phyloP scores from a whole-genome alignment of 129 eudicot genomes.

The Tagetes erecta region DNA sequence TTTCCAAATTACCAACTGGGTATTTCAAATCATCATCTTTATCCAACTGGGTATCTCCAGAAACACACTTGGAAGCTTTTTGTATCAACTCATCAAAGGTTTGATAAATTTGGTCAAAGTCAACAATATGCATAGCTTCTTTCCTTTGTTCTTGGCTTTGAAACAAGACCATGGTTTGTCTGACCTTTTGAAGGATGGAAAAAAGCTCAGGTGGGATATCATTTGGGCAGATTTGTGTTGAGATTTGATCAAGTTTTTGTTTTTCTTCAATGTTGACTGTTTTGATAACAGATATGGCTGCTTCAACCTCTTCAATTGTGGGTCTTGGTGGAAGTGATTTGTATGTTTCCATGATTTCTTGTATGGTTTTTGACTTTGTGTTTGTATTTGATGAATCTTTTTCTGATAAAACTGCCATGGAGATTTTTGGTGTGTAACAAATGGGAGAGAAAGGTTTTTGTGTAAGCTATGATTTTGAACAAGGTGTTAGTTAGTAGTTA shows the following conservation, averaged over 20 bases:
- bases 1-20: slow-evolving; percentile 37
- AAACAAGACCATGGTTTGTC: slow-evolving; percentile 51
- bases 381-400: slow-evolving; percentile 41
- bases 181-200: slow-evolving; percentile 53
- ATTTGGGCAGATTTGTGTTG: slow-evolving; percentile 38
- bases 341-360: slow-evolving; percentile 67
- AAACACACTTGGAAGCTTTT: slow-evolving; percentile 60
- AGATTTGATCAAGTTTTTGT: slow-evolving; percentile 49
- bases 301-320: slow-evolving; percentile 68
- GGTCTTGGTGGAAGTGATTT: slow-evolving; percentile 82
- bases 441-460: slow-evolving; percentile 17
- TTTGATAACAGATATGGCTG: slow-evolving; percentile 63
- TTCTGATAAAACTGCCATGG: slow-evolving; percentile 40
- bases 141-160: slow-evolving; percentile 63
- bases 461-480: slow-evolving; percentile 11
- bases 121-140: slow-evolving; percentile 63
- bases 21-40: slow-evolving; percentile 24
- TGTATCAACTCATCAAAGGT: slow-evolving; percentile 63
- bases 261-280: slow-evolving; percentile 47
- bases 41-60: slow-evolving; percentile 51
- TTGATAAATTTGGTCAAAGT: slow-evolving; percentile 53
- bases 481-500: slow-evolving; percentile 15
- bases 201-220: slow-evolving; percentile 58
- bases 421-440: slow-evolving; percentile 9
- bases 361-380: slow-evolving; percentile 37